Evolutionary conservation across 2,329 filamentous ascomycete genomes (phyloP).

Genomic region (Colletotrichum limetticola): DNA sequence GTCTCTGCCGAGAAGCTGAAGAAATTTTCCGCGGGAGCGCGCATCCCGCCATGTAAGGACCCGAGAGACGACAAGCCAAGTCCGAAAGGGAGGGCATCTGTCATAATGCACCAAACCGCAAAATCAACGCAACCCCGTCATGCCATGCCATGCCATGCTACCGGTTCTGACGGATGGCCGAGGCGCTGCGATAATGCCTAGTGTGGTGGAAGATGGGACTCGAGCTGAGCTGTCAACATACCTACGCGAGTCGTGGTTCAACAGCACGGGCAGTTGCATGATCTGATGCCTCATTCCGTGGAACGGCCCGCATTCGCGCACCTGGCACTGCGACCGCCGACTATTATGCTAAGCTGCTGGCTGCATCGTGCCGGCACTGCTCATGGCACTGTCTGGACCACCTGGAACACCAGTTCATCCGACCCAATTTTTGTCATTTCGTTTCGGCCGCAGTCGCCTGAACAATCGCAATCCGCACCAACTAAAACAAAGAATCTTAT

Average conservation of each 20-base stretch:
- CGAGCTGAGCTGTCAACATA: slow-evolving; percentile 7
- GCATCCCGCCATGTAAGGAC: neutral
- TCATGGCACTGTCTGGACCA: neutral
- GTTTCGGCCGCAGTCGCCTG: slow-evolving; percentile 23
- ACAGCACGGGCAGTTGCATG: neutral
- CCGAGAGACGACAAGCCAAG: slow-evolving; percentile 6
- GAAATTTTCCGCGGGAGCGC: neutral
- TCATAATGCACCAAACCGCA: slow-evolving; percentile 1
- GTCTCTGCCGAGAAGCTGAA: slow-evolving; percentile 8
- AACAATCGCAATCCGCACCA: neutral
- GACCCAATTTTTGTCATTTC: neutral
- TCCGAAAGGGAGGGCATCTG: slow-evolving; percentile 22
- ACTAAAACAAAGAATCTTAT: slow-evolving; percentile 14
- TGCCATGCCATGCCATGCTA: neutral
- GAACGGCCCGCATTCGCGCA: slow-evolving; percentile 29
- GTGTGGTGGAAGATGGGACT: neutral
- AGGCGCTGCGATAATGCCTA: neutral
- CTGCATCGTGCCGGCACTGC: neutral
- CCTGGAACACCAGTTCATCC: neutral
- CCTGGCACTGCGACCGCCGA: neutral
- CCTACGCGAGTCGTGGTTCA: neutral
- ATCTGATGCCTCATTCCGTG: slow-evolving; percentile 28
- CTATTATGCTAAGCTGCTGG: neutral
- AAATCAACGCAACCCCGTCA: neutral
- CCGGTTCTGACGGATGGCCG: neutral